phyloP scores from a whole-genome alignment of 2,329 filamentous ascomycete species.

The Colletotrichum sp. region DNA sequence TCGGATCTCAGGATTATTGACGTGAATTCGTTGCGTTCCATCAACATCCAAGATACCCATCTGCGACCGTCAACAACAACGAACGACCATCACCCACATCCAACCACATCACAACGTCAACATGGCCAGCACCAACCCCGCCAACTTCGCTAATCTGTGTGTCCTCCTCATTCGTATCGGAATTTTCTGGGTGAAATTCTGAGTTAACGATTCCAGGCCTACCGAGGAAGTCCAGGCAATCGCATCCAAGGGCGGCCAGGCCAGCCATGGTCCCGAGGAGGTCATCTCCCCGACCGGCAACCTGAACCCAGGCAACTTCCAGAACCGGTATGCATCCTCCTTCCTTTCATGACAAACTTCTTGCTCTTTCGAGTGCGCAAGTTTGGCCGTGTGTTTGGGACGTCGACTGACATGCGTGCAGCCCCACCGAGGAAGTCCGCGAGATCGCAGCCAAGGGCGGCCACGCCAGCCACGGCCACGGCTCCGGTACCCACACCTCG shows the following conservation, averaged over 20 bases:
- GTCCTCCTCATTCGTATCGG: background rate
- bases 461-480: conserved; percentile 37
- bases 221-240: background rate
- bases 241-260: background rate
- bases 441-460: conserved; percentile 47
- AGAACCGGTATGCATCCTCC: conserved; percentile 17
- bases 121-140: background rate
- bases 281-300: conserved; percentile 1
- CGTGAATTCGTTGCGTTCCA: accelerated
- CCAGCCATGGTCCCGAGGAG: background rate
- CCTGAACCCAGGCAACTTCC: conserved; percentile 25
- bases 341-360: background rate
- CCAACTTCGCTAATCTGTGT: background rate
- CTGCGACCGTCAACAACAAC: background rate
- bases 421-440: conserved; percentile 39
- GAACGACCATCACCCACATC: background rate
- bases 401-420: accelerated
- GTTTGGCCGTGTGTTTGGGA: too few relatives aligned
- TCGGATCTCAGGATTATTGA: background rate
- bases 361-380: too few relatives aligned
- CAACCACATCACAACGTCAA: background rate
- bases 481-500: background rate
- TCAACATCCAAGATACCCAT: background rate
- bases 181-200: too few relatives aligned
- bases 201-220: background rate